Evolutionary conservation across 257 asterid genomes (phyloP).

Genomic region (Solanum piurae): DNA sequence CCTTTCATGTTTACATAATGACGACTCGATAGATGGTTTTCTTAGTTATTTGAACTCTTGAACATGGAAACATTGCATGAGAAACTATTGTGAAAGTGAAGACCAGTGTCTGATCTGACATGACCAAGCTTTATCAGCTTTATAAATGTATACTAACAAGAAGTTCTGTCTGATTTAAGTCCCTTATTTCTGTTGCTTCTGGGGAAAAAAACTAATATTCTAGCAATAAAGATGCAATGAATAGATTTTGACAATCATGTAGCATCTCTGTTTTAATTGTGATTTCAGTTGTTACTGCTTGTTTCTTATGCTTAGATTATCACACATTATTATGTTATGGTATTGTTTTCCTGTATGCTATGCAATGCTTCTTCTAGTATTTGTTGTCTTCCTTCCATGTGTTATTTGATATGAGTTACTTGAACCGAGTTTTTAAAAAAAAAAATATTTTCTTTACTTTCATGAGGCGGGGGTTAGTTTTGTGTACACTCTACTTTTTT

Average conservation of each 20-base stretch:
- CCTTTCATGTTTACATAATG: neutral
- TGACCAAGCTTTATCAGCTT: neutral
- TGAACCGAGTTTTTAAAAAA: too few relatives aligned
- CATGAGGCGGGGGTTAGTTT: neutral
- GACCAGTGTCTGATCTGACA: neutral
- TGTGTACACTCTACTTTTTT: too few relatives aligned
- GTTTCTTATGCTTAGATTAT: too few relatives aligned
- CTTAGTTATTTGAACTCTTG: neutral
- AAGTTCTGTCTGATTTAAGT: neutral
- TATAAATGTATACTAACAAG: neutral
- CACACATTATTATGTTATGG: too few relatives aligned
- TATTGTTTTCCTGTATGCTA: too few relatives aligned
- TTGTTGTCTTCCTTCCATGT: too few relatives aligned
- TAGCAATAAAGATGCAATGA: neutral
- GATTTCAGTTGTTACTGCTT: too few relatives aligned
- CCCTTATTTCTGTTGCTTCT: neutral
- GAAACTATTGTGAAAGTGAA: neutral
- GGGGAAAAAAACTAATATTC: neutral
- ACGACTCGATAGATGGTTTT: neutral
- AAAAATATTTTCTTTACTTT: too few relatives aligned
- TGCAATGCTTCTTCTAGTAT: too few relatives aligned
- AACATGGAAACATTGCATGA: neutral
- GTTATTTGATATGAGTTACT: too few relatives aligned
- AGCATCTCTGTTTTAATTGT: too few relatives aligned
- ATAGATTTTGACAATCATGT: neutral